These are phyloP conservation scores for Sugiyamaella chiloensis DNA, from an alignment of 805 yeast genomes.

Conservation along the genomic window DNA sequence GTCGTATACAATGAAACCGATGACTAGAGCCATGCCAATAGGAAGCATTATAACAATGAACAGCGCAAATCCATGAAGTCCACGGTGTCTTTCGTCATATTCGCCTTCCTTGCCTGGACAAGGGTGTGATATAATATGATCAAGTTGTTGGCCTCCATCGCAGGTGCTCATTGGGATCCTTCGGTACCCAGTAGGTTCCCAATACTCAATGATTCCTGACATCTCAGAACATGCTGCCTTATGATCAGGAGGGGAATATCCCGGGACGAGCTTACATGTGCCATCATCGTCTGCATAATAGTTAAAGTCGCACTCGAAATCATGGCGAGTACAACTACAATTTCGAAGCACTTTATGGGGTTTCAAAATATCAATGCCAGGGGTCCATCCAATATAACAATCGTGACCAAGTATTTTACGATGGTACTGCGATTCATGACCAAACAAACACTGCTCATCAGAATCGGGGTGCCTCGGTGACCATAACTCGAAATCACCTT, in stretches of 20 bases:
- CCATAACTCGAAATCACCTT: constrained; percentile 63
- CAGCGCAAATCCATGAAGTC: constrained; percentile 54
- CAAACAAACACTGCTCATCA: constrained; percentile 56
- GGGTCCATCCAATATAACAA: constrained; percentile 50
- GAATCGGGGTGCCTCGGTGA: constrained; percentile 52
- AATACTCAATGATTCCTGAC: constrained; percentile 61
- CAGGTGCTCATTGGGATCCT: constrained; percentile 83
- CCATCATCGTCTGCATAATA: constrained; percentile 69
- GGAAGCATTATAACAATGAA: constrained; percentile 58
- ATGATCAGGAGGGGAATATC: constrained; percentile 64
- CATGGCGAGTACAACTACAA: constrained; percentile 82
- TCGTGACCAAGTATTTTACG: constrained; percentile 57
- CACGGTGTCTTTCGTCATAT: constrained; percentile 48
- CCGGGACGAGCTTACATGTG: constrained; percentile 79
- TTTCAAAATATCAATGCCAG: constrained; percentile 45
- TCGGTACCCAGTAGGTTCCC: constrained; percentile 91
- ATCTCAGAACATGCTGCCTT: constrained; percentile 54
- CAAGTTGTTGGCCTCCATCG: constrained; percentile 72
- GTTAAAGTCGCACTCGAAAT: constrained; percentile 93
- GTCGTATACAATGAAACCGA: constrained; percentile 73
- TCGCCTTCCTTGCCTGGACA: constrained; percentile 86
- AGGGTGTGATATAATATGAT: constrained; percentile 58
- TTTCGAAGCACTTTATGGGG: constrained; percentile 58
- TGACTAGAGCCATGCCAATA: constrained; percentile 45
- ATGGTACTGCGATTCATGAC: constrained; percentile 60